Percentiles rank a stretch among this genome's conserved stretches.
Evolutionary conservation across 306 rosid species (phyloP).

Genomic region (Castanea sativa): DNA sequence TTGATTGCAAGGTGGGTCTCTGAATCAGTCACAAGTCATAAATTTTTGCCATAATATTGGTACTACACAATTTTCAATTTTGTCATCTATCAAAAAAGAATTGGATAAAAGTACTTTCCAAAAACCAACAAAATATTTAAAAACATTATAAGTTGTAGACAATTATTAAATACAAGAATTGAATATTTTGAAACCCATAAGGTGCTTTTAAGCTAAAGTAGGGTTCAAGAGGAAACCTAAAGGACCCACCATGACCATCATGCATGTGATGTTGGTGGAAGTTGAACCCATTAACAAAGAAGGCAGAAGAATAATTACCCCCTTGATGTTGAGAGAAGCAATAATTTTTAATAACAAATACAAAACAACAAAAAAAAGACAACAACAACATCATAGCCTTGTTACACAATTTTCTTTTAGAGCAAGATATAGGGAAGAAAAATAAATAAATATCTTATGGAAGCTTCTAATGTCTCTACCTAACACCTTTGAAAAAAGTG

Average conservation of each 20-base stretch:
- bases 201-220: conserved; percentile 14
- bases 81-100: conserved; percentile 22
- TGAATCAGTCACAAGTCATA: background rate
- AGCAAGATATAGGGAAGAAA: background rate
- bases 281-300: conserved; percentile 33
- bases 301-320: conserved; percentile 31
- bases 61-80: conserved; percentile 27
- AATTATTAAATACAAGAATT: conserved; percentile 6
- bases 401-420: background rate
- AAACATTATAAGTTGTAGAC: background rate
- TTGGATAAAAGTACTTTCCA: conserved; percentile 9
- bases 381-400: background rate
- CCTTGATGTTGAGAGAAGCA: conserved; percentile 22
- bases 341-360: conserved; percentile 5
- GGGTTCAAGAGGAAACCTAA: background rate
- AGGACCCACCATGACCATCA: conserved; percentile 21
- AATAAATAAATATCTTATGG: conserved; percentile 26
- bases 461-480: conserved; percentile 54
- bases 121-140: conserved; percentile 20
- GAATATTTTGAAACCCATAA: background rate
- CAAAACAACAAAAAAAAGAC: background rate
- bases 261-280: conserved; percentile 42
- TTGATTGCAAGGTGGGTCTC: background rate
- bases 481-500: conserved; percentile 47
- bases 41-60: background rate